Base-by-base conservation (phyloP, 176 grass and related monocot species). In the Raddia guianensis region DNA sequence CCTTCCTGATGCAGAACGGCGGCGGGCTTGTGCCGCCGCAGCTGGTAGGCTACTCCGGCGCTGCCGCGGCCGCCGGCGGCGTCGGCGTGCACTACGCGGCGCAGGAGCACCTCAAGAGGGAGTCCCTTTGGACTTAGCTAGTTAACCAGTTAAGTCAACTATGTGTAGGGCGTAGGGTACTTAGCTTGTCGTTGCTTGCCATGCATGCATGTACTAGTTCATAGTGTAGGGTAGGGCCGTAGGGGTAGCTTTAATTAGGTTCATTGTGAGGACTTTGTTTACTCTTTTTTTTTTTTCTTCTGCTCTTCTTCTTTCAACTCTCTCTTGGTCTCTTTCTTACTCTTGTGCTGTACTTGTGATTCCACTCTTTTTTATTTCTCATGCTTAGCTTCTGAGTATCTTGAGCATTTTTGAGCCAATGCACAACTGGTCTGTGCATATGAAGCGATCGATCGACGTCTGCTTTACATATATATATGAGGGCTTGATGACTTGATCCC, bases 61-160 rank as follows among this genome's bases (percentile, higher is more conserved):
- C 75, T 75, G 69, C 61, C 37, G 64, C 73, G 55, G 49, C 86
- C 52, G 75, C 81, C 54, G 77, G 75, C 35, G 79, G 74, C 80
- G 85, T 62, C 35, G 79, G 74, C 80, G 85, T 62, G 56, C 67
- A 72, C 68, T 81, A 77, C 59, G 55, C 5, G 34, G 72, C 71
- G 64, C 86, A 90, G 57, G 93, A 96, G 85, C 72, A 80, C 15
- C 93, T 96, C 83, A 96, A 96, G 90, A 78, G 85, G 74, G 87
- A 96, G 79, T 88, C 93, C 20, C 90, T 96, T 8, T 96, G 93
- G 93, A 88, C 93, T 70, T 94, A 94, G 76, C 20, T 91, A 40
- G 3, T 40, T 40, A 91, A 69, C 27, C 11, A 37, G 47, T 65
- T 12, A 82, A 63, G 66, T 87, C 64, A 55, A 70, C 60, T 33